phyloP scores from a whole-genome alignment of 202 grass and related monocot genomes.

The Carex arenaria region DNA sequence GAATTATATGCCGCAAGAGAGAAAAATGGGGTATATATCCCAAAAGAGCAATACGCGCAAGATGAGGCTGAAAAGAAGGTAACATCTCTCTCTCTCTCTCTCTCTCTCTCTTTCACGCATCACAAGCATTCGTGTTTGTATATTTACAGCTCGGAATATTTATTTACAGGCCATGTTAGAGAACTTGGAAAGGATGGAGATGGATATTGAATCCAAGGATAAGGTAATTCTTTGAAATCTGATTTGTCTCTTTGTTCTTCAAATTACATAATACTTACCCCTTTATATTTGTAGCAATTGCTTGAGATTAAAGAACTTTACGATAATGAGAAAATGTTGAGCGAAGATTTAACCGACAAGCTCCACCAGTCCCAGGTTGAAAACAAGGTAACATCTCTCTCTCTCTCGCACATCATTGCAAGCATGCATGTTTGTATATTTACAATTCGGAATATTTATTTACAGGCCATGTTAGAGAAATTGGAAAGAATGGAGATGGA shows the following conservation, averaged over 20 bases:
- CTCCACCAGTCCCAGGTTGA: slow-evolving; percentile 48
- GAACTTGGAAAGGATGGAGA: slow-evolving; percentile 64
- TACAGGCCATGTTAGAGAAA: no score
- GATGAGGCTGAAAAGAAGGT: slow-evolving; percentile 94
- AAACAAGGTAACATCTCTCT: neutral
- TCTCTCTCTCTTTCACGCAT: neutral
- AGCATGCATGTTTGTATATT: no score
- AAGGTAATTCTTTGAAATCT: slow-evolving; percentile 41
- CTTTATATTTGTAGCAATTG: slow-evolving; percentile 43
- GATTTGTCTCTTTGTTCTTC: neutral
- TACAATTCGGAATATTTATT: no score
- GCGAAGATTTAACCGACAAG: slow-evolving; percentile 50
- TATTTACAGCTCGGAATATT: slow-evolving; percentile 6
- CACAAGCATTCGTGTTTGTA: slow-evolving; percentile 8
- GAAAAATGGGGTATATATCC: slow-evolving; percentile 94
- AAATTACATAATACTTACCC: slow-evolving; percentile 14
- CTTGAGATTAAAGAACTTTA: slow-evolving; percentile 61
- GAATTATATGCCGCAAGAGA: slow-evolving; percentile 91
- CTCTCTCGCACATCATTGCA: no score
- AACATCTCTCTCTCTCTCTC: neutral
- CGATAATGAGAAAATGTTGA: slow-evolving; percentile 59
- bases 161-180: slow-evolving; percentile 55
- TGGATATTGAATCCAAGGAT: slow-evolving; percentile 69
- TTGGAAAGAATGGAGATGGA: no score
- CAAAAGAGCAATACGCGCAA: slow-evolving; percentile 56